A percentile compares a stretch with the other conserved stretches of the same genome.
These are phyloP conservation scores for Corchorus capsularis DNA, from an alignment of 345 rosid genomes.

Conservation along the genomic window DNA sequence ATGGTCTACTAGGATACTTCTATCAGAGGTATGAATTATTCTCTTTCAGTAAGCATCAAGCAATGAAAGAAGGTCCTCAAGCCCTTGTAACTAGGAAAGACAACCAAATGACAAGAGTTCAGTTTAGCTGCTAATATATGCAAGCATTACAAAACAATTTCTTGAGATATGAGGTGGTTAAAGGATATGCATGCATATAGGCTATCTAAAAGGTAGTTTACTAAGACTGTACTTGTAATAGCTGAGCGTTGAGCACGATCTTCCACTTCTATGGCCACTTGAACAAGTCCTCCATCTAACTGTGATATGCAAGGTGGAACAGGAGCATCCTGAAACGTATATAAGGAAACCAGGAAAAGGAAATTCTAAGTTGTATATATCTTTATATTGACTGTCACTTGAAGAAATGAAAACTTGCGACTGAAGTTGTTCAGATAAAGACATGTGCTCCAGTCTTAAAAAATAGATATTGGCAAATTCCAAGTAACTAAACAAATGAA, in stretches of 20 bases:
- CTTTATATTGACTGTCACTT: neutral
- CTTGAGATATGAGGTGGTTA: neutral
- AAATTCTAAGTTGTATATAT: neutral
- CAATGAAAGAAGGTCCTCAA: neutral
- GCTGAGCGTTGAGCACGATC: constrained; percentile 94
- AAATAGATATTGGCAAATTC: neutral
- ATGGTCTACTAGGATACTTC: neutral
- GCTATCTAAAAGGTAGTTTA: neutral
- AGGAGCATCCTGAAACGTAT: constrained; percentile 69
- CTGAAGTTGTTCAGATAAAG: neutral
- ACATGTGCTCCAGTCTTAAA: neutral
- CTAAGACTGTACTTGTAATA: constrained; percentile 62
- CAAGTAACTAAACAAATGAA: neutral
- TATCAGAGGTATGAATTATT: neutral
- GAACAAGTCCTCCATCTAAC: constrained; percentile 91
- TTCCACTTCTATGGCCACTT: constrained; percentile 93
- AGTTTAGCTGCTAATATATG: neutral
- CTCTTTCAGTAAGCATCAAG: neutral
- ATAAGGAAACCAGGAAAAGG: constrained; percentile 14
- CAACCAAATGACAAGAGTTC: constrained; percentile 7
- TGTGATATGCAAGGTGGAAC: constrained; percentile 96
- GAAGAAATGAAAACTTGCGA: neutral
- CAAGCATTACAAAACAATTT: neutral
- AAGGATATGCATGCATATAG: neutral
- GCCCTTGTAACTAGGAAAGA: neutral